A percentile compares a stretch with the other conserved stretches of the same genome.
Evolutionary conservation across 371 early-diverging fungal species (phyloP).

Genomic region (Umbelopsis sp.): DNA sequence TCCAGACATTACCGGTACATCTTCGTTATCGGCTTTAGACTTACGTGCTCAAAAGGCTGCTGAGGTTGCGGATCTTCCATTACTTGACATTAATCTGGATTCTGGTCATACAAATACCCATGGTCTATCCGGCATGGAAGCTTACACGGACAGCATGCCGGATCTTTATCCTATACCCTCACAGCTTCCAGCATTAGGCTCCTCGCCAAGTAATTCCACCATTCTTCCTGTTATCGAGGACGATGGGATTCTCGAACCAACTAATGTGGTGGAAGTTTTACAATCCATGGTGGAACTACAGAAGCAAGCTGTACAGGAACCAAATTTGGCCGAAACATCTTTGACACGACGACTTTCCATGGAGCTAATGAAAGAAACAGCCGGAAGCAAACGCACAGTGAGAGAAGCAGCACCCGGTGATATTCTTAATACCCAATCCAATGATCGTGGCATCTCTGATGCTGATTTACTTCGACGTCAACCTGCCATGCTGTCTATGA

Average conservation of each 20-base stretch:
- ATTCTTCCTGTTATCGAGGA: background rate
- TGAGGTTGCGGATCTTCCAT: constrained; percentile 44
- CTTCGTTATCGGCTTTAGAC: constrained; percentile 34
- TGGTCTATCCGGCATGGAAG: constrained; percentile 16
- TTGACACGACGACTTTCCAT: constrained; percentile 61
- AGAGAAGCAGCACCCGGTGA: background rate
- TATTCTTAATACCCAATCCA: constrained; percentile 7
- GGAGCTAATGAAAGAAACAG: constrained; percentile 62
- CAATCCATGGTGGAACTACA: constrained; percentile 10
- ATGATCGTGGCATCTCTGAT: background rate
- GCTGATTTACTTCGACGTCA: constrained; percentile 6
- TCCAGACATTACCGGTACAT: constrained; percentile 31
- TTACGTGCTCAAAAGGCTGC: constrained; percentile 44
- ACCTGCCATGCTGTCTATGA: constrained; percentile 4
- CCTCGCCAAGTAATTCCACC: background rate
- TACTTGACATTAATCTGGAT: constrained; percentile 46
- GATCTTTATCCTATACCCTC: background rate
- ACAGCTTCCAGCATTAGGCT: background rate
- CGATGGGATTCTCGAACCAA: background rate
- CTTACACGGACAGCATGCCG: background rate
- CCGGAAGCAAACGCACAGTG: background rate
- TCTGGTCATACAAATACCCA: constrained; percentile 13
- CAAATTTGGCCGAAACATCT: constrained; percentile 38
- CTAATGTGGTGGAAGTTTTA: constrained; percentile 9
- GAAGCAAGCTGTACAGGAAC: background rate